Conservation (phyloP, 164 flowering plant species). For the Vitis rupestris region DNA sequence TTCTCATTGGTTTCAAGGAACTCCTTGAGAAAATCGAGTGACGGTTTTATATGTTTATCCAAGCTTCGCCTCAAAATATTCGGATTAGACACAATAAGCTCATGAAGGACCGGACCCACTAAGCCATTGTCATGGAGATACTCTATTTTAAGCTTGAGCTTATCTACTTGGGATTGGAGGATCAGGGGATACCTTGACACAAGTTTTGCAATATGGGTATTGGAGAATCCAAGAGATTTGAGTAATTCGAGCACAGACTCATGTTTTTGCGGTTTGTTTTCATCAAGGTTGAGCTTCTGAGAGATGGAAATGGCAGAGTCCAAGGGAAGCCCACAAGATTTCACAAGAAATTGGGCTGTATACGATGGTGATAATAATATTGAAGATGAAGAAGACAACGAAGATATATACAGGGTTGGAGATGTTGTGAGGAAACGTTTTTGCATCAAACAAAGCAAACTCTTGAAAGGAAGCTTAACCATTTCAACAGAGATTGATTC, state of each 20-base stretch:
- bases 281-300: conserved; percentile 4
- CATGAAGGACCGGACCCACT: neutral
- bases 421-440: conserved; percentile 5
- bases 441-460: neutral
- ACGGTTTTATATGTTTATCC: conserved; percentile 4
- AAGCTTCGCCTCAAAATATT: neutral
- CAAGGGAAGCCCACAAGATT: conserved; percentile 11
- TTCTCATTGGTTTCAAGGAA: neutral
- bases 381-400: neutral
- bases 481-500: neutral
- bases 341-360: conserved; percentile 6
- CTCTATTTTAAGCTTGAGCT: conserved; percentile 7
- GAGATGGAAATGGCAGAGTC: conserved; percentile 2
- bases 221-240: conserved; percentile 6
- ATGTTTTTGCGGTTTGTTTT: neutral
- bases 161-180: neutral
- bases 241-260: neutral
- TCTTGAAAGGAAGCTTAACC: neutral
- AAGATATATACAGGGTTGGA: neutral
- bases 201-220: conserved; percentile 4
- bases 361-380: neutral
- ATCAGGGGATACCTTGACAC: neutral
- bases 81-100: neutral
- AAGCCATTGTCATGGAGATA: conserved; percentile 5
- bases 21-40: neutral